Evolutionary conservation across 441 rosid genomes (phyloP), one percentile per base, ranked within the genome.

Genomic region (Adansonia gregorii): DNA sequence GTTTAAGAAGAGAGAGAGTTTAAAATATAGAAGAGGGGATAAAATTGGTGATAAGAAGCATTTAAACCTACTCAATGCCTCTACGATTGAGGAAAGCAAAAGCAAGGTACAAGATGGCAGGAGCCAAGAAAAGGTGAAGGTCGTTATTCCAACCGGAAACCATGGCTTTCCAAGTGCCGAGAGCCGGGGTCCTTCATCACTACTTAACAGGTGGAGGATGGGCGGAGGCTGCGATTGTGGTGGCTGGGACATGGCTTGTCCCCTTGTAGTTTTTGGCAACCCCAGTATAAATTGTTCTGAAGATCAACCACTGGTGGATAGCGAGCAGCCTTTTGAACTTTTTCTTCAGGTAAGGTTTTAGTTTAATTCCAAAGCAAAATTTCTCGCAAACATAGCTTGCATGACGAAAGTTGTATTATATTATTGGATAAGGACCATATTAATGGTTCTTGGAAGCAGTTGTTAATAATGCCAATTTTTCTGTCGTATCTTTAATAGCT

Each of bases 161-260:
- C 99, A 96, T 20, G 86, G 99, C 75, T 80, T 91, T 79, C 97
- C 98, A 10, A 79, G 59, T 72, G 79, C 82, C 61, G 88, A 88
- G 75, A 83, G 81, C 79, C 58, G 0, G 14, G 89, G 92, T 69
- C 97, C 98, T 77, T 91, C 91, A 9, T 87, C 96, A 19, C 81
- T 96, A 85, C 94, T 93, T 48, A 88, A 93, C 76, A 84, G 99
- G 81, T 96, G 97, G 97, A 94, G 97, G 73, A 78, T 79, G 2
- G 98, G 99, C 3, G 99, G 99, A 78, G 91, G 96, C 60, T 96
- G 99, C 80, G 98, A 96, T 75, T 96, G 99, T 73, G 98, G 99
- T 79, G 99, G 98, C 80, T 96, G 99, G 99, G 99, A 96, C 80
- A 94, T 94, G 98, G 95, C 86, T 43, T 96, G 99, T 75, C 94